Percentiles rank a stretch among this genome's conserved stretches.
Evolutionary conservation across 2,329 filamentous ascomycete genomes (phyloP).

Genomic region (Pseudogymnoascus sp.): DNA sequence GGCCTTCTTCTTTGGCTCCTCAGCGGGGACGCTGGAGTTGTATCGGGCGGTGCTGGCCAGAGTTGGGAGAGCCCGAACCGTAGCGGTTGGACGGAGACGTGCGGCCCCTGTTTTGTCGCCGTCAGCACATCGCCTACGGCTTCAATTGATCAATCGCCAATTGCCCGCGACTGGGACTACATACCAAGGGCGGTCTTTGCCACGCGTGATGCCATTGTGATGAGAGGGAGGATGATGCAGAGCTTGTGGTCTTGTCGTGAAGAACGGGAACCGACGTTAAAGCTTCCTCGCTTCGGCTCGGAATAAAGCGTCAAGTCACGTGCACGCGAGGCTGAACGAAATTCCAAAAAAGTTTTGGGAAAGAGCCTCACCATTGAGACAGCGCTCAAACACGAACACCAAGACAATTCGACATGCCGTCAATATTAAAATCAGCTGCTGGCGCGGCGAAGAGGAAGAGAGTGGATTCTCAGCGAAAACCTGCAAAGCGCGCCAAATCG

Average conservation of each 20-base stretch:
- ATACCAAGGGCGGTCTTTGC: constrained; percentile 91
- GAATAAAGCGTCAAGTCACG: constrained; percentile 10
- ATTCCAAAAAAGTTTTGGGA: constrained; percentile 13
- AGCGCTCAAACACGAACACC: constrained; percentile 8
- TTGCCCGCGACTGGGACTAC: constrained; percentile 34
- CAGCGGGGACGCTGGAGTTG: constrained; percentile 70
- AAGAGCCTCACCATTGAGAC: constrained; percentile 5
- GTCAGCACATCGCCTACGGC: constrained; percentile 16
- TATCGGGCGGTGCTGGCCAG: constrained; percentile 58
- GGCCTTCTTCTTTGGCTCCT: constrained; percentile 94
- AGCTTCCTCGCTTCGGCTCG: constrained; percentile 11
- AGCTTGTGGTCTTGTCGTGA: constrained; percentile 26
- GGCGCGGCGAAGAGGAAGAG: constrained; percentile 40
- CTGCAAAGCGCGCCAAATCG: constrained; percentile 37
- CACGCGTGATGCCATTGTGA: constrained; percentile 95
- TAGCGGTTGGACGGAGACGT: constrained; percentile 77
- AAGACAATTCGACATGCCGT: constrained; percentile 23
- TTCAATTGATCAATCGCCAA: constrained; percentile 9
- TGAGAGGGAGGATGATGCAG: constrained; percentile 49
- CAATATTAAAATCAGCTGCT: constrained; percentile 14
- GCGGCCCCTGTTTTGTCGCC: constrained; percentile 56
- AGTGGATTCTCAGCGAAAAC: constrained; percentile 40
- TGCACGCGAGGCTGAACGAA: constrained; percentile 11
- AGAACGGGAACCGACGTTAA: constrained; percentile 21
- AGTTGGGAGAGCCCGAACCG: constrained; percentile 68